Base-by-base conservation (phyloP, 805 yeast species). In the Teunomyces kruisii region DNA sequence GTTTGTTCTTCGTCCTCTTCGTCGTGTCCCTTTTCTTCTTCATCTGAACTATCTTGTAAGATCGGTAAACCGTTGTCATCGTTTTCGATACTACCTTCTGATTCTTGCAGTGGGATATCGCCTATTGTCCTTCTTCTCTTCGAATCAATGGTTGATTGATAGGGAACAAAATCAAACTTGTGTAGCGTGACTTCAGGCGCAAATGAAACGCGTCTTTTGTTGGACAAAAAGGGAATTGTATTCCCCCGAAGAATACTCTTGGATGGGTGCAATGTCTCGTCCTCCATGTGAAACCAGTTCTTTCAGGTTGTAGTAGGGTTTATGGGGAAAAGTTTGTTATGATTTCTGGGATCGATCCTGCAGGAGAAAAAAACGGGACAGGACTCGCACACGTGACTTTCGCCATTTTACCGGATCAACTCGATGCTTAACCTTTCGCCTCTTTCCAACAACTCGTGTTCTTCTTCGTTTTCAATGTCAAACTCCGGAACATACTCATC, bases 141-240 rank as follows among this genome's bases (percentile, higher is more conserved):
- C 12, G 49, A 30, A n/a, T 43, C 51, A 39, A 49, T 52, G 47
- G 29, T 40, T 42, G 33, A 31, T 10, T 40, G 32, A 33, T 47
- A 47, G 7, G 64, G 68, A 37, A 65, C 64, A 48, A 62, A 59
- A 47, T 65, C 81, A 52, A 75, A 72, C 55, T 81, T 78, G 55
- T 83, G 87, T 32, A 83, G 68, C 3, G 86, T 82, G 0, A 83
- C 88, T 52, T 82, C 87, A 1, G 86, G 86, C 0, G 91, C 91
- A 70, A 86, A 86, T 4, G 89, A 82, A 4, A 86, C 92, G 19
- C 92, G 64, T 46, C 92, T 64, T 30, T 65, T 55, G 22, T 46
- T 52, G 38, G 45, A 49, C 17, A 46, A 40, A 14, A 59, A 36
- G 1, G 64, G 64, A 15, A 57, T 43, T 1, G 64, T 56, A 27